phyloP scores from a whole-genome alignment of 306 rosid species.

The Vicia faba region DNA sequence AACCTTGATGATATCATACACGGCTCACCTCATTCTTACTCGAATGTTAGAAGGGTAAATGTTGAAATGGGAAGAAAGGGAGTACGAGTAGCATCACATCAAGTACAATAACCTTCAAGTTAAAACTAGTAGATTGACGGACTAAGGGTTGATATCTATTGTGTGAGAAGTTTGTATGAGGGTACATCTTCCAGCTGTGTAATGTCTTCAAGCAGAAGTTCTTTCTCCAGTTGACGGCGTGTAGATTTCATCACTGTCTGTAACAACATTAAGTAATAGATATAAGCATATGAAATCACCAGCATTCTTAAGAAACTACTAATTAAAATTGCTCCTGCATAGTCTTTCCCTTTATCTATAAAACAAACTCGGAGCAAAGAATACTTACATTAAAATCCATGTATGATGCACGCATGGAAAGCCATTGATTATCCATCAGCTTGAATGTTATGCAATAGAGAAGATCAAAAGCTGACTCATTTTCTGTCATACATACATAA shows the following conservation, averaged over 20 bases:
- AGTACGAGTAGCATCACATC: constrained; percentile 45
- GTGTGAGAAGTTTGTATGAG: constrained; percentile 76
- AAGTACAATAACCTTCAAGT: constrained; percentile 54
- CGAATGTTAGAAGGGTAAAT: constrained; percentile 45
- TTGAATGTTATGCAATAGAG: constrained; percentile 97
- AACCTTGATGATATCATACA: constrained; percentile 44
- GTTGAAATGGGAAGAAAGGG: constrained; percentile 41
- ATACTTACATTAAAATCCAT: constrained; percentile 97
- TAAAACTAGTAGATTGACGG: constrained; percentile 34
- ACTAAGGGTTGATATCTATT: constrained; percentile 47
- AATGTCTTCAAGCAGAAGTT: constrained; percentile 77
- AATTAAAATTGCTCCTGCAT: constrained; percentile 1
- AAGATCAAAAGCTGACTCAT: constrained; percentile 86
- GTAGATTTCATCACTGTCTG: constrained; percentile 97
- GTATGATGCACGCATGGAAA: constrained; percentile 93
- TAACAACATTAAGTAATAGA: constrained; percentile 31
- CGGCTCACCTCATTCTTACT: constrained; percentile 33
- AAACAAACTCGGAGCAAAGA: constrained; percentile 28
- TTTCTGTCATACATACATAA: constrained; percentile 56
- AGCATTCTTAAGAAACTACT: constrained; percentile 21
- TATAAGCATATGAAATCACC: constrained; percentile 24
- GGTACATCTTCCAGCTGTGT: constrained; percentile 84
- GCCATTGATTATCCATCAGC: constrained; percentile 99
- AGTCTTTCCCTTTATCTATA: constrained; percentile 19
- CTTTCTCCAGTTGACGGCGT: constrained; percentile 91